Base-by-base conservation (phyloP, 208 protist genomes). In the Wallacemonas rigidus region DNA sequence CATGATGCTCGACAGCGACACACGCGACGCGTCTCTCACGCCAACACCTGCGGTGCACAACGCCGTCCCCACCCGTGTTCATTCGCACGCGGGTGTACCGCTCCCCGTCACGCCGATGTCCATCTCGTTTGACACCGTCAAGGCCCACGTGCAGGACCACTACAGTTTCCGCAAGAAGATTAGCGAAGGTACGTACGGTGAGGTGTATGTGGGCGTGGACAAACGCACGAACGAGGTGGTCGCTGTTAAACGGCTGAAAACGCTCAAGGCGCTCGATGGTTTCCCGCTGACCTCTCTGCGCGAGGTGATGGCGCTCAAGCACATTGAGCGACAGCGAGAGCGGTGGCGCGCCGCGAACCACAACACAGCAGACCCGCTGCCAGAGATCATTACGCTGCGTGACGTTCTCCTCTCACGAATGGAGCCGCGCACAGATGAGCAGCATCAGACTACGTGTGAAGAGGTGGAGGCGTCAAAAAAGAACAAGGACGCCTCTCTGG, bases 131-230 rank as follows among this genome's bases (percentile, higher is more conserved):
- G 71, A 60, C 53, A 68, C 71, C 9, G 77, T 96, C n/a, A 61
- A 88, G 69, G 17, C 76, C 71, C 44, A 81, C 64, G 79, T 94
- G 48, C 74, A 87, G 67, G 81, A 86, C 11, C 71, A 82, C 61
- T 98, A 98, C 74, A 72, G 77, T 7, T 69, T 92, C 15, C 58
- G 86, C 17, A 76, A 93, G 53, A 96, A 98, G 74, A 88, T 99
- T 17, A 97, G 96, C 75, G 97, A 99, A 72, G 98, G 98, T 48
- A 98, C 97, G 39, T 99, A 99, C 77, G 98, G 98, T 58, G 94
- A 97, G 58, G 98, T 99, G 2, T 99, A 96, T 80, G 72, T 85
- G 50, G 89, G 88, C 6, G 55, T 57, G 35, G 76, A 84, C 60
- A 77, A 79, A 65, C 65, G 67, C 47, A 89, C 81, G 55, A 81